Evolutionary conservation across 2,329 filamentous ascomycete genomes (phyloP), one percentile per base, ranked within the genome.

Genomic region (Paramyrothecium roridum): DNA sequence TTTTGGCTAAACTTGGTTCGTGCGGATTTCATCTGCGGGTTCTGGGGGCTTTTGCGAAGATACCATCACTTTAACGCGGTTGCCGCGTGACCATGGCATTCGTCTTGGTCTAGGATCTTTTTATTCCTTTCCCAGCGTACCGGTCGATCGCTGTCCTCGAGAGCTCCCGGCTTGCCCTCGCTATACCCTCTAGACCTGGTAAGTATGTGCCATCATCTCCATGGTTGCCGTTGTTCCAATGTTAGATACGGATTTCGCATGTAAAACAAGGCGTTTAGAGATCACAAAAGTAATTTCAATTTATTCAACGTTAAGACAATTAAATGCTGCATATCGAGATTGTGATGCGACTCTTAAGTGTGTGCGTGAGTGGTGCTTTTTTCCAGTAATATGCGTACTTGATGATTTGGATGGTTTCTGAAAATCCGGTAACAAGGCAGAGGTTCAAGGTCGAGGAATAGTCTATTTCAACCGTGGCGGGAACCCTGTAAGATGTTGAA

Each of bases 11-110:
- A 59, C 59, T 30, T 65, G 67, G 67, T 59, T 65, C 66, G 62
- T 65, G 60, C 64, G 67, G 71, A 69, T 26, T 67, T 65, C 65
- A 68, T 70, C 67, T 65, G 68, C 68, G 68, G 69, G 68, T 69
- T 66, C 70, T 67, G 70, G 71, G 71, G 70, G 70, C 67, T 72
- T 67, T 59, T 61, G 55, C 52, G 61, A 63, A 61, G 26, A 30
- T 30, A 30, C 26, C 26, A 30, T 30, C 26, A 30, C 10, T 10
- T 6, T 30, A 30, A 30, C 26, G 26, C 26, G 26, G 26, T 6
- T 10, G 10, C 26, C 26, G 26, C 26, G 26, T 6, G 4, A 10
- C 26, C 26, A 10, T 10, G 26, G 26, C 26, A 10, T 30, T 30
- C 26, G 26, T 10, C 26, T 10, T 30, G 26, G 37, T 43, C 37